Conservation (phyloP, 768 basidiomycete species). For the Leucocoprinus birnbaumii region DNA sequence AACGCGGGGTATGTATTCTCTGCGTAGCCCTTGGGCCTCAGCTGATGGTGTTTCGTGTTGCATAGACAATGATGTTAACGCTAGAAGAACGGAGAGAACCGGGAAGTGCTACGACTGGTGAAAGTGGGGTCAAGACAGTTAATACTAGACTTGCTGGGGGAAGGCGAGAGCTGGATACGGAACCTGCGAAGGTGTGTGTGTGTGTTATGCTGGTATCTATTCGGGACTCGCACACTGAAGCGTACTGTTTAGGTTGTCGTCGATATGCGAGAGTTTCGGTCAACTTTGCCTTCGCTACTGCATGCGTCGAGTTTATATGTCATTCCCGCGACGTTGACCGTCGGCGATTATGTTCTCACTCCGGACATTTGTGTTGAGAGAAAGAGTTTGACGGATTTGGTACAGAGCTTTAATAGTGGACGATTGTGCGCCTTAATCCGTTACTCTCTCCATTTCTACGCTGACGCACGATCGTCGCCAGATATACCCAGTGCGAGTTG, state of each 20-base stretch:
- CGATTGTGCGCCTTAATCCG: constrained; percentile 83
- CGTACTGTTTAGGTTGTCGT: constrained; percentile 71
- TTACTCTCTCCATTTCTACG: neutral
- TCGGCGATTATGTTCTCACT: constrained; percentile 94
- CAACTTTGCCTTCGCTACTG: constrained; percentile 84
- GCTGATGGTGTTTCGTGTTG: no score
- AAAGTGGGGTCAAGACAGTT: constrained; percentile 75
- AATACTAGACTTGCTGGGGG: constrained; percentile 88
- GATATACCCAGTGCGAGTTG: constrained; percentile 73
- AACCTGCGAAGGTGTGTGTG: constrained; percentile 55
- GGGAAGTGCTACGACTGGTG: constrained; percentile 32
- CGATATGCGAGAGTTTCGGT: constrained; percentile 96
- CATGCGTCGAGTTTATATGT: constrained; percentile 80
- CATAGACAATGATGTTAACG: constrained; percentile 86
- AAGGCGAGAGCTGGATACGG: constrained; percentile 57
- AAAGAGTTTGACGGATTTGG: constrained; percentile 90
- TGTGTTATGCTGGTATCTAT: neutral
- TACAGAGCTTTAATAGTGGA: constrained; percentile 93
- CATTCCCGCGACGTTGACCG: constrained; percentile 88
- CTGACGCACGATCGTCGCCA: neutral
- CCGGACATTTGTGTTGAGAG: constrained; percentile 96
- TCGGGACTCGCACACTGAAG: neutral
- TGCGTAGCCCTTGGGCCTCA: no score
- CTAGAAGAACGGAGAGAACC: constrained; percentile 58
- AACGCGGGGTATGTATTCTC: constrained; percentile 71